Base-by-base conservation (phyloP, 148 eudicot genomes). In the Fallopia convolvulus region DNA sequence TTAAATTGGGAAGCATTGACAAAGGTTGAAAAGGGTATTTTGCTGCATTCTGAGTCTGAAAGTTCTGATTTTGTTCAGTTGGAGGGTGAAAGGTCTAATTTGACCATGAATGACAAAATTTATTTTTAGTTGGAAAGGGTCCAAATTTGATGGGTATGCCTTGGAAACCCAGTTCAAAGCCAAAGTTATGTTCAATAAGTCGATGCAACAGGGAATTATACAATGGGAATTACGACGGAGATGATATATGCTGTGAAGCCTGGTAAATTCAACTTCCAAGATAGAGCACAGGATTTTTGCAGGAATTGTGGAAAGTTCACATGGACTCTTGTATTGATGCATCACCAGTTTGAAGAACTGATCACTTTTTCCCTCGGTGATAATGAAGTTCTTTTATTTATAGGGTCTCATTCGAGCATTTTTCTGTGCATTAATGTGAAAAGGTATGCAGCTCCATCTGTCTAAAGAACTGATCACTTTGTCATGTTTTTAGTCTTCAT, bases 271-370 rank as follows among this genome's bases (percentile, higher is more conserved):
- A 86, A 81, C 76, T 86, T 77, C 89, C 85, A 52, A 83, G 86
- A 80, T 78, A 85, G 41, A 52, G 56, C 79, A 77, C 79, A 77
- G 90, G 84, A 74, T 74, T 73, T 30, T 74, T 94, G 80, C 83
- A 56, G 74, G 83, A 88, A 83, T 32, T 82, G 10, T 94, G 98
- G 97, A 94, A 85, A 81, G 95, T 94, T 60, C 83, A 85, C 82
- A 76, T 94, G 87, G 89, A 81, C 20, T 89, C 98, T 80, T 94
- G 98, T 70, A 91, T 94, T 81, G 98, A 94, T 82, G 98, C 98
- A 70, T 94, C 98, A 33, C 98, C 98, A 75, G 83, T 90, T 1
- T 26, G 30, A 26, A 26, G 30, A 26, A 26, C 30, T 26, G 30
- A 26, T 26, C 30, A 26, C 30, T 26, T 72, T 94, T 81, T 88